Base-by-base conservation (phyloP, 495 filamentous ascomycete species). In the Physcia stellaris region DNA sequence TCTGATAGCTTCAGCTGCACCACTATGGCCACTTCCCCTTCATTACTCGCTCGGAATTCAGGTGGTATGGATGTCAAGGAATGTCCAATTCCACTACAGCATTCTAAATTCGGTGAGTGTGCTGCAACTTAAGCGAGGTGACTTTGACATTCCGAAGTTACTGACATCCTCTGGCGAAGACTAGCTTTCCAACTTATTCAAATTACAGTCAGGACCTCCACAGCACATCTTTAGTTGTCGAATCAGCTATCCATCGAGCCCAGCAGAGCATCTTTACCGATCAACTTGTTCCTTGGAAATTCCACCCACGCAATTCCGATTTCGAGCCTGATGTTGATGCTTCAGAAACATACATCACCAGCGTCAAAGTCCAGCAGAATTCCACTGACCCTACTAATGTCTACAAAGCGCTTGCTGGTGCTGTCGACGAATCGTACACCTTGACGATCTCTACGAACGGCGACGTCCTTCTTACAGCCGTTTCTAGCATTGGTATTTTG, bases 341-440 rank as follows among this genome's bases (percentile, higher is more conserved):
- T 27, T 50, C 47, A n/a, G 61, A 61, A 43, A 60, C 52, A 2
- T 71, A 58, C 40, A 62, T 86, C 46, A 60, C 52, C 34, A 64
- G 47, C 3, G 64, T 85, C 24, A 53, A 63, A 4, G 71, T 86
- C 45, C 55, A 54, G n/a, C 78, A 82, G 51, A 75, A 13, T 49
- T 12, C 46, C 24, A 41, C 57, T 20, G 77, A 82, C 47, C 56
- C 64, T n/a, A 39, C 61, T 13, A 60, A 59, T 41, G 58, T 68
- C 17, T 69, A 70, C 20, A 37, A 32, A 32, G 22, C 37, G 0
- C 24, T 40, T 13, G 37, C 24, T 19, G 76, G 73, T 28, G 60
- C 73, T 24, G 65, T 81, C 6, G 77, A 86, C 51, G 83, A 88
- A 56, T 77, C 71, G 20, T 88, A 88, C 54, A 72, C 61, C 38